phyloP scores from a whole-genome alignment of 2,329 filamentous ascomycete species.

The Colletotrichum echinochloae region DNA sequence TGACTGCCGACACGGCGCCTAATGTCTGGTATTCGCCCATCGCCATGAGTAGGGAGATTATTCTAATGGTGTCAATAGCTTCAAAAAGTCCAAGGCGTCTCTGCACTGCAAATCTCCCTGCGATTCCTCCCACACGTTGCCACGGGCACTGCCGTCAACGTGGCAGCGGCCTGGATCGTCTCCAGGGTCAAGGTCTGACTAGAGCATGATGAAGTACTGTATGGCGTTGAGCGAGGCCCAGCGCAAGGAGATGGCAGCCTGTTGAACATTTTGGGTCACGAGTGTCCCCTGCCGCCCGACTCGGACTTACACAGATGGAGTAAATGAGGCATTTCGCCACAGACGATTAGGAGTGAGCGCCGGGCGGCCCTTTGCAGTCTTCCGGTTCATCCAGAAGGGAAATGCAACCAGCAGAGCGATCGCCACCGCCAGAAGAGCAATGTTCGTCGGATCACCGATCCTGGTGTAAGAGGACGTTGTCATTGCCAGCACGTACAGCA shows the following conservation, averaged over 20 bases:
- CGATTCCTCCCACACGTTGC: conserved; percentile 61
- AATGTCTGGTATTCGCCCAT: conserved; percentile 48
- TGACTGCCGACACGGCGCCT: conserved; percentile 53
- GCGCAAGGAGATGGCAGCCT: conserved; percentile 58
- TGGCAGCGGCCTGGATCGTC: conserved; percentile 57
- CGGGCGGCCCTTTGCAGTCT: conserved; percentile 59
- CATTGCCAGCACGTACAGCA: conserved; percentile 64
- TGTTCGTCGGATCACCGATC: conserved; percentile 55
- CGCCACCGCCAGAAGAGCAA: conserved; percentile 58
- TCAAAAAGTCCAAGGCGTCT: conserved; percentile 61
- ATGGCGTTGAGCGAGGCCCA: conserved; percentile 61
- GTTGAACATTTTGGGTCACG: background rate
- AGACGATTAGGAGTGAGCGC: conserved; percentile 71
- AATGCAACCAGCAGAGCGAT: conserved; percentile 61
- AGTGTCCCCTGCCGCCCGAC: background rate
- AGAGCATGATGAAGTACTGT: conserved; percentile 61
- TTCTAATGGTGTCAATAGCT: conserved; percentile 49
- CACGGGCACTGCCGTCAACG: conserved; percentile 56
- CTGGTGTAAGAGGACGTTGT: conserved; percentile 53
- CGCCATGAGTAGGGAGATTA: background rate
- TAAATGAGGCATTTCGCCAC: conserved; percentile 68
- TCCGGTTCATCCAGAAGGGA: conserved; percentile 65
- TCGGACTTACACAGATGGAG: conserved; percentile 58
- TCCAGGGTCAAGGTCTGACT: conserved; percentile 55
- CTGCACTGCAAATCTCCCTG: conserved; percentile 59